phyloP scores from a whole-genome alignment of 106 monocot genomes.

The Alisma plantagoaquatica region DNA sequence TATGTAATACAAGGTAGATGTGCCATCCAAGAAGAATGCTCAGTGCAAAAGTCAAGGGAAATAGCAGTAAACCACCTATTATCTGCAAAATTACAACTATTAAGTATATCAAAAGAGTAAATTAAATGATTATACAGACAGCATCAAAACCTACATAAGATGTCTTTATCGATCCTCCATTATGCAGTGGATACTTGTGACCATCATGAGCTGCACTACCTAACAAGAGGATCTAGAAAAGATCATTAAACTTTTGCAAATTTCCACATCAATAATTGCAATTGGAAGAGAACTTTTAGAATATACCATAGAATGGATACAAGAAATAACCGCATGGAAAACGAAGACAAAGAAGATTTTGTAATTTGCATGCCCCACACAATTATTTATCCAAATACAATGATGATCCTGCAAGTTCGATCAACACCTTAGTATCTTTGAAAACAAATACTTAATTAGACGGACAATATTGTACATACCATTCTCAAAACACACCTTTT shows the following conservation, averaged over 20 bases:
- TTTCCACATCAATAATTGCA: background rate
- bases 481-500: conserved; percentile 98
- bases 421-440: background rate
- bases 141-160: conserved; percentile 35
- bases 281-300: conserved; percentile 1
- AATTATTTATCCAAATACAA: conserved; percentile 99
- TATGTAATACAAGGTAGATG: conserved; percentile 76
- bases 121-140: background rate
- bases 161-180: conserved; percentile 52
- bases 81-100: conserved; percentile 37
- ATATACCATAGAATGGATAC: conserved; percentile 75
- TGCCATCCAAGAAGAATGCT: conserved; percentile 89
- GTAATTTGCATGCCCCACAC: conserved; percentile 97
- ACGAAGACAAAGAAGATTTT: conserved; percentile 89
- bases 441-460: background rate
- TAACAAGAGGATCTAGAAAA: conserved; percentile 60
- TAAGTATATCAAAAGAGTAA: background rate
- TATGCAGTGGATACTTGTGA: conserved; percentile 44
- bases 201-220: conserved; percentile 53
- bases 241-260: background rate
- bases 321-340: conserved; percentile 73
- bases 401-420: conserved; percentile 78
- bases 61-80: conserved; percentile 71
- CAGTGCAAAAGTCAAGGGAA: conserved; percentile 73
- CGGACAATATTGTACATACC: conserved; percentile 37